A percentile compares a stretch with the other conserved stretches of the same genome.
Evolutionary conservation across 805 yeast species (phyloP).

Genomic region (Lachancea nothofagi): DNA sequence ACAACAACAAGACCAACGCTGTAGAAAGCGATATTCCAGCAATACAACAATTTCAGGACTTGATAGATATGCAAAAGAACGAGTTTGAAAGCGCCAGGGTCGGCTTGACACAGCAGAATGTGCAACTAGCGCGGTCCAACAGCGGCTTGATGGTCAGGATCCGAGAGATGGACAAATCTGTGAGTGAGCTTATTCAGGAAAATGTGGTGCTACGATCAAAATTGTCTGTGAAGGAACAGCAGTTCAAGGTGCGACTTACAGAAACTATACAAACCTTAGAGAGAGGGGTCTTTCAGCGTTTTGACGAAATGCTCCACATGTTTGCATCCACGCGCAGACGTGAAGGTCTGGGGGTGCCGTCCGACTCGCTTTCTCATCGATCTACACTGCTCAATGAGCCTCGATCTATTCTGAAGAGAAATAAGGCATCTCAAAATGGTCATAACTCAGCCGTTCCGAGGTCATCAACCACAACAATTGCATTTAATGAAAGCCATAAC

Average conservation of each 20-base stretch:
- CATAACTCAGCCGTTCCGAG: slow-evolving; percentile 1
- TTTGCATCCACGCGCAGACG: slow-evolving; percentile 38
- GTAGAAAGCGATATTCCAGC: slow-evolving; percentile 10
- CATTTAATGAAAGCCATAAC: slow-evolving; percentile 7
- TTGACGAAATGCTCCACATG: slow-evolving; percentile 42
- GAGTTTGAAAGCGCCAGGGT: slow-evolving; percentile 20
- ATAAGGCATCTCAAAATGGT: background rate
- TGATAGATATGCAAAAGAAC: slow-evolving; percentile 23
- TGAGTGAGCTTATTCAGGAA: slow-evolving; percentile 46
- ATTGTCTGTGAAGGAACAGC: slow-evolving; percentile 28
- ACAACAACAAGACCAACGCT: background rate
- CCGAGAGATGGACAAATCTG: slow-evolving; percentile 46
- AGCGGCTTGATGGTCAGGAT: slow-evolving; percentile 47
- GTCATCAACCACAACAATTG: slow-evolving; percentile 3
- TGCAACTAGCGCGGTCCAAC: slow-evolving; percentile 54
- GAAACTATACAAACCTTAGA: slow-evolving; percentile 39
- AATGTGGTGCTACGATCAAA: slow-evolving; percentile 41
- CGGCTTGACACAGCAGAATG: slow-evolving; percentile 38
- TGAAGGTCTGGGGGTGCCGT: slow-evolving; percentile 35
- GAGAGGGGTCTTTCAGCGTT: slow-evolving; percentile 35
- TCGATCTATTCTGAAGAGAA: slow-evolving; percentile 8
- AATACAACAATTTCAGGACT: slow-evolving; percentile 28
- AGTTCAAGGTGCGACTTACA: slow-evolving; percentile 34
- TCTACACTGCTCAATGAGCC: slow-evolving; percentile 23
- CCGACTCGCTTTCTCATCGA: slow-evolving; percentile 9